Evolutionary conservation across 2,329 filamentous ascomycete species (phyloP), one percentile per base, ranked within the genome.

Genomic region (Colletotrichum musae): DNA sequence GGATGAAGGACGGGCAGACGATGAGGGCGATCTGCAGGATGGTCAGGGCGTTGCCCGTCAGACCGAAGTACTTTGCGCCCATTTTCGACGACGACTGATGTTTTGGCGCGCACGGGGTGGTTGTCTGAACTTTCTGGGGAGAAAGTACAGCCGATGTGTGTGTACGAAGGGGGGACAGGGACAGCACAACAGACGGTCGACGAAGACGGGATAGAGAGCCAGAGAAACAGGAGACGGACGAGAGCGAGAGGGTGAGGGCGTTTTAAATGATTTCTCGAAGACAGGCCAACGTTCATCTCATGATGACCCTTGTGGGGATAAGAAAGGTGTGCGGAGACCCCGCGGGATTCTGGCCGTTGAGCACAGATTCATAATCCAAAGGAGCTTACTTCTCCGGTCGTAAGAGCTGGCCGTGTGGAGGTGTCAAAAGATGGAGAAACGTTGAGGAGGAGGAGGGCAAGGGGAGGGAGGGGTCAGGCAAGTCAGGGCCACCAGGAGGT

Each of bases 1-100:
- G 74, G 71, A 82, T 79, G 72, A 83, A 82, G 13, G 82, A 75
- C 5, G 83, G 83, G 6, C 77, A 79, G 18, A 85, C 82, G 47
- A 85, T 80, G 54, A 84, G 76, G 15, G 78, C 78, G 61, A 82
- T 77, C 72, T 85, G 83, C 28, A 80, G 73, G 15, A 75, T 75
- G 66, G 73, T 75, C 56, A 84, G 73, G 58, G 76, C 70, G 48
- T 77, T 73, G 77, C 82, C 82, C 50, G 75, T 78, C 28, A 78
- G 73, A 62, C 81, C 81, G 45, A 83, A 75, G 66, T 57, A 70
- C 39, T 18, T 50, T 53, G 52, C 52, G 45, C 67, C 67, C 67
- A 70, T 70, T 6, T 21, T 57, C 62, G 15, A 52, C 26, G 62
- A 53, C 62, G 62, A 53, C 62, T 57, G 56, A 41, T 61, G 45